These are phyloP conservation scores for Pseudovirgaria hyperparasitica DNA, from an alignment of 2,329 filamentous ascomycete genomes.

Conservation along the genomic window DNA sequence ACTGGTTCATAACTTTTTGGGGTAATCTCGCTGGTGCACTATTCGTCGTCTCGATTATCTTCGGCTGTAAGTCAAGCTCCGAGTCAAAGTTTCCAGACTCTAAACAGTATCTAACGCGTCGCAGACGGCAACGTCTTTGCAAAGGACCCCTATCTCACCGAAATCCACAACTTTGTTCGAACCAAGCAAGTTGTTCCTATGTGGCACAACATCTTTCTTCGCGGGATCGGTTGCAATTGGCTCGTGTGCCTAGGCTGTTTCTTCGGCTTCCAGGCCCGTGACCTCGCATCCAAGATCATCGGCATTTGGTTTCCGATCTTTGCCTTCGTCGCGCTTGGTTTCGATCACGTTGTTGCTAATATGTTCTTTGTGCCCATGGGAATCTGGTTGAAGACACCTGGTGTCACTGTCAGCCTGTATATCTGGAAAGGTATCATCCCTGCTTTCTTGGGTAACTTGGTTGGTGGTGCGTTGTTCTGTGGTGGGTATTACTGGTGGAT, in stretches of 20 bases:
- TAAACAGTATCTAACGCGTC: not conserved
- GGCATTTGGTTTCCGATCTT: slow-evolving; percentile 17
- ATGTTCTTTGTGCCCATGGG: slow-evolving; percentile 17
- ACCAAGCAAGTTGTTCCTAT: slow-evolving; percentile 10
- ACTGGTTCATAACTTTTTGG: slow-evolving; percentile 36
- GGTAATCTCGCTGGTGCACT: slow-evolving; percentile 37
- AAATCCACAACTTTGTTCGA: slow-evolving; percentile 9
- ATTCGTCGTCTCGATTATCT: slow-evolving; percentile 36
- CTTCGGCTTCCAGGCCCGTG: slow-evolving; percentile 11
- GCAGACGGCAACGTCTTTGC: slow-evolving; percentile 35
- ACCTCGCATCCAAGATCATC: slow-evolving; percentile 11
- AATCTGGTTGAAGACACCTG: slow-evolving; percentile 11
- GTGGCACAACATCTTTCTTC: slow-evolving; percentile 11
- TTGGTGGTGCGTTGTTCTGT: slow-evolving; percentile 9
- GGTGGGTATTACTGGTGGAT: slow-evolving; percentile 6
- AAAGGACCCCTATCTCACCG: slow-evolving; percentile 7
- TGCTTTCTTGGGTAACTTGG: slow-evolving; percentile 11
- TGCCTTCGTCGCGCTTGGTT: slow-evolving; percentile 12
- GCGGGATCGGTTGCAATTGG: slow-evolving; percentile 13
- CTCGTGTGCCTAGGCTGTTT: slow-evolving; percentile 13
- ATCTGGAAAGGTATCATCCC: slow-evolving; percentile 18
- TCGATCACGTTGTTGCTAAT: slow-evolving; percentile 17
- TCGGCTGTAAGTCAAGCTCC: slow-evolving; percentile 28
- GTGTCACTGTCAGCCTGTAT: slow-evolving; percentile 13
- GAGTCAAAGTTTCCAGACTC: not conserved